phyloP scores from a whole-genome alignment of 2,329 filamentous ascomycete species.

The Phyllosticta paracitricarpa region DNA sequence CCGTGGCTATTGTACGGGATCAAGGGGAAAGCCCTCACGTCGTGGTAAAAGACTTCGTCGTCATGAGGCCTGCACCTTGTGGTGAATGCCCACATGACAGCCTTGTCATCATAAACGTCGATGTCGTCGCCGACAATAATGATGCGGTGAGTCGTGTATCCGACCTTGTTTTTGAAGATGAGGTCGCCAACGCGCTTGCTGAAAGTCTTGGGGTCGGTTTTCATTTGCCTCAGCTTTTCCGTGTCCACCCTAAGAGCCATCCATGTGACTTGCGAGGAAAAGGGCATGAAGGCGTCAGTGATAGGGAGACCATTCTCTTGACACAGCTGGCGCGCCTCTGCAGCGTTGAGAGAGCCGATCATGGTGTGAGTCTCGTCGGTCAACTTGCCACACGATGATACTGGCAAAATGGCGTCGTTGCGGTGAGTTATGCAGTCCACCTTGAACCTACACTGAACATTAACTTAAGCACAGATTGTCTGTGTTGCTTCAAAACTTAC shows the following conservation, averaged over 20 bases:
- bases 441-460: slow-evolving; percentile 12
- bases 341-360: slow-evolving; percentile 35
- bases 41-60: slow-evolving; percentile 38
- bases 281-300: slow-evolving; percentile 34
- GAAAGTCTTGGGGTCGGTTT: slow-evolving; percentile 24
- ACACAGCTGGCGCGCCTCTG: slow-evolving; percentile 30
- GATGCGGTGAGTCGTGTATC: slow-evolving; percentile 35
- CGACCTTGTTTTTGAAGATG: slow-evolving; percentile 35
- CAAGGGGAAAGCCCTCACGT: slow-evolving; percentile 34
- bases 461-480: neutral
- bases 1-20: slow-evolving; percentile 41
- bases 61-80: slow-evolving; percentile 36
- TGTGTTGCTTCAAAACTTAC: slow-evolving; percentile 17
- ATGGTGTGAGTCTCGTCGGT: slow-evolving; percentile 38
- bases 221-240: slow-evolving; percentile 4
- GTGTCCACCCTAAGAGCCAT: slow-evolving; percentile 20
- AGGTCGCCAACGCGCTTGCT: slow-evolving; percentile 33
- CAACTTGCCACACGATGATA: slow-evolving; percentile 33
- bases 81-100: slow-evolving; percentile 41
- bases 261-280: slow-evolving; percentile 42
- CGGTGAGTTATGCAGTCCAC: slow-evolving; percentile 41
- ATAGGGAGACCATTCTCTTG: slow-evolving; percentile 33
- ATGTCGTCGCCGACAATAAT: slow-evolving; percentile 42
- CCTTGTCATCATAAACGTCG: slow-evolving; percentile 36
- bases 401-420: slow-evolving; percentile 38